Conservation (phyloP, 108 stramenopile species). For the Cyclotella baltica region DNA sequence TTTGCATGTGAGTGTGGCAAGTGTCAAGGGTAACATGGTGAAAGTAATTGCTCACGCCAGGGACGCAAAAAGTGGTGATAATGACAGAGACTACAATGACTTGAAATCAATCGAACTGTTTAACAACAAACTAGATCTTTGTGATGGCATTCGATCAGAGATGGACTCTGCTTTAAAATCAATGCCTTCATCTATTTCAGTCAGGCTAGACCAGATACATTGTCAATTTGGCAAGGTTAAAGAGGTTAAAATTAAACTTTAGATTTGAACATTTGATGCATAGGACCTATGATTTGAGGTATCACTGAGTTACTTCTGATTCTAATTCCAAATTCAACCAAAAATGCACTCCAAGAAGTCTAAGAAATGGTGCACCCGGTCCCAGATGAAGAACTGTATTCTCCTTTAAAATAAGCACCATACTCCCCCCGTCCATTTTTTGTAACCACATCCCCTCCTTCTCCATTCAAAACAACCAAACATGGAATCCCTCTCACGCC, state of each 20-base stretch:
- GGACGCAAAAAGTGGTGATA: neutral
- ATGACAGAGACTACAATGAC: neutral
- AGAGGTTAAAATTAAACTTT: constrained; percentile 13
- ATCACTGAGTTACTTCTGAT: no score
- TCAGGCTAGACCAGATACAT: constrained; percentile 24
- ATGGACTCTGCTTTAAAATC: neutral
- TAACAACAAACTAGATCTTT: neutral
- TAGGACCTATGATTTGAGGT: no score
- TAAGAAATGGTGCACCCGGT: constrained; percentile 36
- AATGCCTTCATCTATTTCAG: constrained; percentile 32
- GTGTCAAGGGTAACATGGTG: constrained; percentile 46
- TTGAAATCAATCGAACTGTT: constrained; percentile 26
- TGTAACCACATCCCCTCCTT: constrained; percentile 50
- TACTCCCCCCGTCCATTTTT: constrained; percentile 47
- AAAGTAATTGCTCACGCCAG: constrained; percentile 15
- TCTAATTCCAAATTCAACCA: neutral
- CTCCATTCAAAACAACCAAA: constrained; percentile 79
- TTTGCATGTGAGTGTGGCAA: constrained; percentile 51
- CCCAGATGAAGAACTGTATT: constrained; percentile 24
- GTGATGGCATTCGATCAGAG: neutral
- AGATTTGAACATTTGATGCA: neutral
- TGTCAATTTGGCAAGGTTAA: constrained; percentile 45
- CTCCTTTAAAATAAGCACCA: constrained; percentile 43
- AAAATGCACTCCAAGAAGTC: neutral
- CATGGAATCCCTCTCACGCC: constrained; percentile 76